Conservation (phyloP, 75 land plant species). For the Cunninghamia lanceolata region DNA sequence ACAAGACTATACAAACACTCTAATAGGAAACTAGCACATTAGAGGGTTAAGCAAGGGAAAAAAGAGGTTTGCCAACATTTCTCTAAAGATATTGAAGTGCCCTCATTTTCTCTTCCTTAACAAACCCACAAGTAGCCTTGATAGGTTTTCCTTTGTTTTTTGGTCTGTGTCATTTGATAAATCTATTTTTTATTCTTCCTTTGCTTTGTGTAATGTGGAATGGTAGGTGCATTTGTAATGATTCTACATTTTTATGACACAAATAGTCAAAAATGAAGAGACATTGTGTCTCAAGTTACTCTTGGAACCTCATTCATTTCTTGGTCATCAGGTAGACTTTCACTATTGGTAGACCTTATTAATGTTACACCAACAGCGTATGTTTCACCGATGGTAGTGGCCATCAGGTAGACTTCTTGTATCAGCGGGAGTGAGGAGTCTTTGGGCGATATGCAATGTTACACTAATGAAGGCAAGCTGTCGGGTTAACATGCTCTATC, state of each 20-base stretch:
- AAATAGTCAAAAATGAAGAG: slow-evolving; percentile 54
- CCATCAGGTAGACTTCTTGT: too few species aligned
- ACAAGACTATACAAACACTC: slow-evolving; percentile 49
- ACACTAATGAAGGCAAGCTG: too few species aligned
- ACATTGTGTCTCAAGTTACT: too few species aligned
- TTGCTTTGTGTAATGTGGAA: neutral
- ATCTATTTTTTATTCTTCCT: too few species aligned
- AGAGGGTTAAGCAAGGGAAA: slow-evolving; percentile 72
- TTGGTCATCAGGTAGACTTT: too few species aligned
- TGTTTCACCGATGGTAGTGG: too few species aligned
- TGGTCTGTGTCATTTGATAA: neutral
- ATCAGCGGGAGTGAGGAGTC: too few species aligned
- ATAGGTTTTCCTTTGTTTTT: slow-evolving; percentile 24
- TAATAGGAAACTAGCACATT: slow-evolving; percentile 63
- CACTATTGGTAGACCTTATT: too few species aligned
- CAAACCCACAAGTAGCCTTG: slow-evolving; percentile 74
- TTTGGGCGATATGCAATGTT: too few species aligned
- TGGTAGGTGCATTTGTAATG: slow-evolving; percentile 28
- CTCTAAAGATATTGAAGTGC: slow-evolving; percentile 57
- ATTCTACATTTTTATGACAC: slow-evolving; percentile 74
- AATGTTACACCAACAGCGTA: too few species aligned
- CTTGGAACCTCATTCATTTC: too few species aligned
- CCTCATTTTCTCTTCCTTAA: slow-evolving; percentile 62
- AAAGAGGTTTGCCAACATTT: slow-evolving; percentile 65
- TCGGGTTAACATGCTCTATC: too few species aligned